Percentiles rank a stretch among this genome's conserved stretches.
Conservation (phyloP, 768 basidiomycete genomes). For the Suillus cothurnatus region DNA sequence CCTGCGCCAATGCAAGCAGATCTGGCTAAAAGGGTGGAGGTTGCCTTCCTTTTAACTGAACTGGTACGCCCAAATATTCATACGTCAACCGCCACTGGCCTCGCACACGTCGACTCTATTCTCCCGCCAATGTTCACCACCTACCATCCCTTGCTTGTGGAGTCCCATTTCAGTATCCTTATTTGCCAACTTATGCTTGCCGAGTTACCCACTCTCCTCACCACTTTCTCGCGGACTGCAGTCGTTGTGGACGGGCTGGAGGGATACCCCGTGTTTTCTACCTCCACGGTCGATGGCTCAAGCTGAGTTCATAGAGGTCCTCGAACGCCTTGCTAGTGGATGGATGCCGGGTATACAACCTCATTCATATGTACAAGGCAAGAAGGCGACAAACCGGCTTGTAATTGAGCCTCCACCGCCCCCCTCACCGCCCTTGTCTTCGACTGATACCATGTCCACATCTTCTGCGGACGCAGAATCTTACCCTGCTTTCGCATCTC, state of each 20-base stretch:
- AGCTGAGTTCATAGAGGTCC: constrained; percentile 83
- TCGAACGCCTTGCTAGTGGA: constrained; percentile 77
- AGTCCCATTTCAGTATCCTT: constrained; percentile 81
- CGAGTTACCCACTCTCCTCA: constrained; percentile 64
- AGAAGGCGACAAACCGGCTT: constrained; percentile 42
- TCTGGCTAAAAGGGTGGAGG: constrained; percentile 57
- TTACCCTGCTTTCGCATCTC: constrained; percentile 21
- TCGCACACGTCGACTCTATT: constrained; percentile 39
- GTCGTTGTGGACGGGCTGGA: constrained; percentile 79
- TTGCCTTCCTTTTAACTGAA: constrained; percentile 71
- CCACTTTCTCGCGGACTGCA: constrained; percentile 67
- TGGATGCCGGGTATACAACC: constrained; percentile 71
- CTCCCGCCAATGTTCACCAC: constrained; percentile 74
- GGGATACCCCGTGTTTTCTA: constrained; percentile 87
- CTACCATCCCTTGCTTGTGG: constrained; percentile 88
- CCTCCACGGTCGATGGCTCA: constrained; percentile 89
- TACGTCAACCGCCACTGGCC: constrained; percentile 30
- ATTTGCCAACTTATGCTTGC: constrained; percentile 78
- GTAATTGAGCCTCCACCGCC: constrained; percentile 46
- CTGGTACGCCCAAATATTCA: constrained; percentile 65
- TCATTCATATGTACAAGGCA: constrained; percentile 44
- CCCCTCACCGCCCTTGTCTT: constrained; percentile 23
- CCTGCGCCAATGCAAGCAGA: constrained; percentile 30
- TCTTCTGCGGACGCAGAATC: constrained; percentile 28
- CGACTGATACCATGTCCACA: constrained; percentile 26